Conservation (phyloP, 2,329 filamentous ascomycete genomes). For the Ophiostoma sp. region DNA sequence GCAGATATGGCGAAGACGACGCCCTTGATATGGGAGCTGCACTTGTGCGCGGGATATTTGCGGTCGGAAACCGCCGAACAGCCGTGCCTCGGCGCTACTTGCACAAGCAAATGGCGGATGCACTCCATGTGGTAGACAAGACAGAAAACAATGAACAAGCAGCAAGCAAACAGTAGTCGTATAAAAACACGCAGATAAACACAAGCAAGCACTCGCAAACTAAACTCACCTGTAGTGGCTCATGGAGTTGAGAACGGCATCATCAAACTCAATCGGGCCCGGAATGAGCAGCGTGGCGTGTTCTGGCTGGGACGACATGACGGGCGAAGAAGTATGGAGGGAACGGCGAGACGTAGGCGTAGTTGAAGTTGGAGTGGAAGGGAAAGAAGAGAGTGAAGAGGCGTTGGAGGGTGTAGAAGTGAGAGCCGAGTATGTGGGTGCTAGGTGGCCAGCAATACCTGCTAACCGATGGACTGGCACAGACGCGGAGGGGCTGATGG, state of each 20-base stretch:
- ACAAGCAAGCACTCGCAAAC: not conserved
- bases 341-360: conserved; percentile 26
- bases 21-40: not conserved
- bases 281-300: conserved; percentile 83
- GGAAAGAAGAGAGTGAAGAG: not conserved
- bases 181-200: not conserved
- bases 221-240: conserved; percentile 71
- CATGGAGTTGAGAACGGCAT: conserved; percentile 93
- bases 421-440: conserved; percentile 29
- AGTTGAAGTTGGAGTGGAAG: conserved; percentile 31
- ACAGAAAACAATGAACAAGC: not conserved
- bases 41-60: not conserved
- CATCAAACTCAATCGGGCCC: conserved; percentile 95
- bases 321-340: conserved; percentile 29
- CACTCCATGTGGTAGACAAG: not conserved
- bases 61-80: not conserved
- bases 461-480: conserved; percentile 30
- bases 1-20: not conserved
- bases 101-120: not conserved
- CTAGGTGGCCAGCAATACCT: conserved; percentile 32
- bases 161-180: not conserved
- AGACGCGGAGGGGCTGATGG: conserved; percentile 25
- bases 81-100: not conserved
- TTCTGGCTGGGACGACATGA: conserved; percentile 57
- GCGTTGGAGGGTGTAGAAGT: not conserved